Percentiles rank a stretch among this genome's conserved stretches.
Conservation (phyloP, 148 eudicot species). For the Fagopyrum tataricum region DNA sequence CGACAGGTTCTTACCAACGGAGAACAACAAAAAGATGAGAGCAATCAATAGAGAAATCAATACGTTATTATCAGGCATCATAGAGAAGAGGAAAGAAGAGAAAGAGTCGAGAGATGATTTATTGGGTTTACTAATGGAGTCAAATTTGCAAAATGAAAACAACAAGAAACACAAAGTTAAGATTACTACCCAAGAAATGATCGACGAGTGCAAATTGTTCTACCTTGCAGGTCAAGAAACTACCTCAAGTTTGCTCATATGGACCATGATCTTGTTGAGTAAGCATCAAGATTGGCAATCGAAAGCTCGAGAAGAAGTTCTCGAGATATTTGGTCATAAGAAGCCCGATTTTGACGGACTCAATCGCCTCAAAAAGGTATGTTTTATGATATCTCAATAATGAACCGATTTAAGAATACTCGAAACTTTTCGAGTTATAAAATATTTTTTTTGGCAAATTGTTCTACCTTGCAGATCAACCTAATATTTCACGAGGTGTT, state of each 20-base stretch:
- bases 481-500: conserved; percentile 24
- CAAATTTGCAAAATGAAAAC: background rate
- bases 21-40: conserved; percentile 22
- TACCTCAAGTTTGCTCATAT: conserved; percentile 25
- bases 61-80: conserved; percentile 14
- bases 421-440: no score
- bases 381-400: background rate
- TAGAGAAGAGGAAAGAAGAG: conserved; percentile 19
- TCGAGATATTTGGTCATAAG: background rate
- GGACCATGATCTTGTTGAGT: conserved; percentile 34
- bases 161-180: conserved; percentile 13
- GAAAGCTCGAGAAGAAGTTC: conserved; percentile 17
- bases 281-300: conserved; percentile 36
- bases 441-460: no score
- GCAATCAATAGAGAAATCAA: conserved; percentile 19
- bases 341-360: background rate
- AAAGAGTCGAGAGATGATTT: conserved; percentile 17
- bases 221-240: conserved; percentile 42
- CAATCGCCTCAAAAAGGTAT: conserved; percentile 3
- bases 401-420: no score
- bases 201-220: conserved; percentile 34
- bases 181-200: conserved; percentile 25
- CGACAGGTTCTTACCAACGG: conserved; percentile 31
- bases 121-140: conserved; percentile 22
- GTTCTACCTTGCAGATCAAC: conserved; percentile 15